A percentile compares a stretch with the other conserved stretches of the same genome.
Conservation (phyloP, 495 filamentous ascomycete species). For the Penicillium daleae region DNA sequence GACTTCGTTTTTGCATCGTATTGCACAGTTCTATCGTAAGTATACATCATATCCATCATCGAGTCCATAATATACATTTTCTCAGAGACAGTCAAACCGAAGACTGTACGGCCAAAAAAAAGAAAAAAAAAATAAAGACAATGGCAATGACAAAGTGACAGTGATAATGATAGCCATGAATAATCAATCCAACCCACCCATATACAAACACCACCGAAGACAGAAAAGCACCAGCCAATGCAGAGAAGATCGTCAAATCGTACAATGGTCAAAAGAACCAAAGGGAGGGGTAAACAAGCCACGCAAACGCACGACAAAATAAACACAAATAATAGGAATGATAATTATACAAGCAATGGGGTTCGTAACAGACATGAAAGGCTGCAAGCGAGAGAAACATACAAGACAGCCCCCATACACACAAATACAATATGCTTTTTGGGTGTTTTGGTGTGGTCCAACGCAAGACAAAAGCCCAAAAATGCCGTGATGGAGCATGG, state of each 20-base stretch:
- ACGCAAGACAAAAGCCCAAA: conserved; percentile 12
- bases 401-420: conserved; percentile 24
- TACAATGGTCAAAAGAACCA: conserved; percentile 20
- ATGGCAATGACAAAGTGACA: background rate
- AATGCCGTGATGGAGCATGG: conserved; percentile 13
- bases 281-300: conserved; percentile 7
- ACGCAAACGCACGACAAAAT: conserved; percentile 11
- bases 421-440: conserved; percentile 20
- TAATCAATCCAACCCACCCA: conserved; percentile 3
- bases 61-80: conserved; percentile 8
- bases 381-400: conserved; percentile 24
- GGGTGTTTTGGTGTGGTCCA: conserved; percentile 2
- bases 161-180: background rate
- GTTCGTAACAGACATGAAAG: conserved; percentile 35
- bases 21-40: conserved; percentile 8
- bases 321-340: conserved; percentile 12
- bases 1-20: background rate
- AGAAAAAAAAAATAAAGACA: background rate
- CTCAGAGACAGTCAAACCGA: conserved; percentile 2
- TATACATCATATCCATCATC: conserved; percentile 10
- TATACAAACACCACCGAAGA: conserved; percentile 5
- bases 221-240: conserved; percentile 25
- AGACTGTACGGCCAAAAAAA: background rate
- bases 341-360: conserved; percentile 28
- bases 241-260: conserved; percentile 28